These are phyloP conservation scores for Chlorella sp. DNA, from an alignment of 139 green algal genomes.

Conservation along the genomic window DNA sequence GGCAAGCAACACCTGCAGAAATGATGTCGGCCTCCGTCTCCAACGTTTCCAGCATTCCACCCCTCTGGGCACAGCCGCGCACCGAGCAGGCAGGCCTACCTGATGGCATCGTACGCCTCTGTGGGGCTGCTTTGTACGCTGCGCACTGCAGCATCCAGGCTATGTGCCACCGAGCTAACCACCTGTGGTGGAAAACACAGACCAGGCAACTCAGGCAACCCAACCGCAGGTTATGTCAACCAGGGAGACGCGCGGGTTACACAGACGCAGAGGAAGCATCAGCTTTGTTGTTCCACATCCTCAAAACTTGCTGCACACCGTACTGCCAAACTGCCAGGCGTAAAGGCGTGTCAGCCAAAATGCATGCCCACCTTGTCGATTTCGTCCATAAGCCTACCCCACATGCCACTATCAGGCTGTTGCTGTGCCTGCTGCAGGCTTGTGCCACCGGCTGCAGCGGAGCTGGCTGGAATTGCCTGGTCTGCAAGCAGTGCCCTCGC, in stretches of 20 bases:
- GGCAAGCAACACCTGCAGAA: too few species aligned
- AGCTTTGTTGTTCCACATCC: too few species aligned
- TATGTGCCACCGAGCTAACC: constrained; percentile 43
- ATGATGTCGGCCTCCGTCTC: too few species aligned
- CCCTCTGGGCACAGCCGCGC: too few species aligned
- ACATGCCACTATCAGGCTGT: constrained; percentile 40
- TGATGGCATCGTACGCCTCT: constrained; percentile 37
- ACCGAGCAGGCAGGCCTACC: background rate
- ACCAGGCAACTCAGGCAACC: background rate
- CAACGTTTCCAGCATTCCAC: too few species aligned
- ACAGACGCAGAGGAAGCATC: too few species aligned
- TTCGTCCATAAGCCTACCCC: constrained; percentile 53
- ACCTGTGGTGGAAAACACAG: constrained; percentile 8
- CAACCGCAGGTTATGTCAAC: too few species aligned
- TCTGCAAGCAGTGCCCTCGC: constrained; percentile 44
- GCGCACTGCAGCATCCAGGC: constrained; percentile 46
- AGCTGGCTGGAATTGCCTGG: background rate
- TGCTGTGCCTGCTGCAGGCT: too few species aligned
- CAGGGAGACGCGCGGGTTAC: too few species aligned
- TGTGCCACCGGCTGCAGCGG: background rate
- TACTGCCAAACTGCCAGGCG: background rate
- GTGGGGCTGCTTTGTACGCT: background rate
- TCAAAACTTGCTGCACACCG: too few species aligned
- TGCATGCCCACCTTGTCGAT: constrained; percentile 44
- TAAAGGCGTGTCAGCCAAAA: background rate